Conservation (phyloP, 352 stramenopile species). For the Phytophthora nicotianae region DNA sequence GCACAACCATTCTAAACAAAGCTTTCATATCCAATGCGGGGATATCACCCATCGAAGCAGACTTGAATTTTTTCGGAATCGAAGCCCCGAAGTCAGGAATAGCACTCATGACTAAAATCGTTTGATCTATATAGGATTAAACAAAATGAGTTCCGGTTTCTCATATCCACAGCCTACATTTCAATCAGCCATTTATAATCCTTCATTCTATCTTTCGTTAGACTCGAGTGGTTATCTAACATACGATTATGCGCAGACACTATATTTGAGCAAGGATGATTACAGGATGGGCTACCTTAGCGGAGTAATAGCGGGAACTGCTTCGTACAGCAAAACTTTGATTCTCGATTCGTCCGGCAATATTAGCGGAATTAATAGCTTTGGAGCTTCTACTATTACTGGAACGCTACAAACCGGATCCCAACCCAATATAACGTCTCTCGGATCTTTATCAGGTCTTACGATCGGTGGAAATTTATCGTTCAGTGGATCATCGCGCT, state of each 20-base stretch:
- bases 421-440: background rate
- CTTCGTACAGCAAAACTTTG: background rate
- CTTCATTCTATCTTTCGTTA: conserved; percentile 17
- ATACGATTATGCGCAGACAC: conserved; percentile 7
- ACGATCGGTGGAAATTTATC: background rate
- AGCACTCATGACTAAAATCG: no score
- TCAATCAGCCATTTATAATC: no score
- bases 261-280: background rate
- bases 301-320: background rate
- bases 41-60: background rate
- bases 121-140: no score
- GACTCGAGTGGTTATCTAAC: conserved; percentile 8
- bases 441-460: background rate
- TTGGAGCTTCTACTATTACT: background rate
- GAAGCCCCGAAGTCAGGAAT: no score
- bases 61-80: no score
- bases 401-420: background rate
- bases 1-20: background rate
- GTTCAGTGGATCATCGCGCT: no score
- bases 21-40: background rate
- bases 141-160: no score
- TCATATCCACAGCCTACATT: no score
- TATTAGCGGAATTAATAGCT: background rate
- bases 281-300: background rate
- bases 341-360: background rate